Base-by-base conservation (phyloP, 164 flowering plant species). In the Magnolia changhungtana region DNA sequence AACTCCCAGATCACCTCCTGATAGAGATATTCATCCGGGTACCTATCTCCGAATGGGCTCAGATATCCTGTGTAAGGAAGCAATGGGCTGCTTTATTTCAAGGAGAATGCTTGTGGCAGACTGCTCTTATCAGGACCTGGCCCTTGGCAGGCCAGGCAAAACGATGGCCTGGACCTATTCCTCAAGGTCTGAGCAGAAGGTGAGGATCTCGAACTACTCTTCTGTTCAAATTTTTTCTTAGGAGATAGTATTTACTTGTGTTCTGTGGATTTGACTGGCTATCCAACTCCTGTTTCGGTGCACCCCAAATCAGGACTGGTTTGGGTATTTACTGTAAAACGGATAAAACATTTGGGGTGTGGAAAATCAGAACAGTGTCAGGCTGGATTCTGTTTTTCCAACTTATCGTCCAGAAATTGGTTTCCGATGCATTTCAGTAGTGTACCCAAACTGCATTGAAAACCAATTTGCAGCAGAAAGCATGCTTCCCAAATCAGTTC, bases 121-220 rank as follows among this genome's bases (percentile, higher is more conserved):
- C 90, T 81, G 95, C 92, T 78, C 87, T 93, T 77, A 8, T 73
- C 1, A 84, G 82, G 83, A 79, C 86, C 27, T 93, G 83, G 85
- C 95, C 97, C 71, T 80, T 49, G 37, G 88, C 89, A 75, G 77
- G 74, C 71, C 82, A 80, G 21, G 83, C 86, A 59, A 87, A 87
- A 76, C 81, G 84, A 74, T 93, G 97, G 95, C 93, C 94, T 23
- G 97, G 97, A 37, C 97, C 97, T 69, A 93, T 93, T 71, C 92
- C 93, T 80, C 86, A 79, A 78, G 92, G 95, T 55, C 79, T 82
- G 75, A 86, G 95, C 83, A 87, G 79, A 85, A 86, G 92, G 97
- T 89, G 71, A 70, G 58, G 55, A 72, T 18, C 7, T 63, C 73
- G 20, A 9, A 18, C 73, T 51, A 37, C 74, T 16, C 21, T 51